These are phyloP conservation scores for Albophoma yamanashiensis DNA, from an alignment of 2,329 filamentous ascomycete genomes.

Conservation along the genomic window DNA sequence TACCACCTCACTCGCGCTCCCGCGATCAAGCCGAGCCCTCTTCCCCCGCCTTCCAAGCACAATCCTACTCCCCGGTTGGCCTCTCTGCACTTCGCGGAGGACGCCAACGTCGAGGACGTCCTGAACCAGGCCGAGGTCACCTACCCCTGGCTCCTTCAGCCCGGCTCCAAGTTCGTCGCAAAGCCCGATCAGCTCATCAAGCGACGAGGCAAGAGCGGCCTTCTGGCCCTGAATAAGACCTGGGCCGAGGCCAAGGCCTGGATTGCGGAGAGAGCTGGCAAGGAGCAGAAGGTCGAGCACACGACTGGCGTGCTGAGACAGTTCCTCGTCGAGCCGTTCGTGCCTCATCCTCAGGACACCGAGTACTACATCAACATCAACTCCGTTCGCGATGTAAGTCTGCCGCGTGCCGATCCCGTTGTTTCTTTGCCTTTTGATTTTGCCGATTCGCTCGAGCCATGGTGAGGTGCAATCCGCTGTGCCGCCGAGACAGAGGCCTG, in stretches of 20 bases:
- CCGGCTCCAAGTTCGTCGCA: constrained; percentile 86
- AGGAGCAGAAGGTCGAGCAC: constrained; percentile 87
- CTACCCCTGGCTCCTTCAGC: constrained; percentile 86
- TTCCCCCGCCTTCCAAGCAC: constrained; percentile 74
- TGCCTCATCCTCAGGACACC: constrained; percentile 87
- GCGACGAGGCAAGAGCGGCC: constrained; percentile 96
- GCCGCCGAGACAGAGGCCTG: not conserved
- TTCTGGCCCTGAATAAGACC: constrained; percentile 91
- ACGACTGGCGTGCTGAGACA: constrained; percentile 80
- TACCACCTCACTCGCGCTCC: constrained; percentile 98
- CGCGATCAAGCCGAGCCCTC: constrained; percentile 95
- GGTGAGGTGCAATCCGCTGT: not conserved
- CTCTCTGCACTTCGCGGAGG: constrained; percentile 85
- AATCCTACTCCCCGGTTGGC: constrained; percentile 87
- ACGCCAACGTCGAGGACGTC: constrained; percentile 69
- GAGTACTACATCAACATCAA: constrained; percentile 99
- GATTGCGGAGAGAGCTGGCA: constrained; percentile 86
- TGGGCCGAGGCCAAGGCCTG: constrained; percentile 91
- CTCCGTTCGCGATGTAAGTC: constrained; percentile 95
- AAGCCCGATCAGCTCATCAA: constrained; percentile 99
- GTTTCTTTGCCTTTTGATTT: constrained; percentile 7
- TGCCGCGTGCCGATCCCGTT: not conserved
- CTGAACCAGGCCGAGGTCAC: constrained; percentile 93
- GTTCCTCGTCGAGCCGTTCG: constrained; percentile 97
- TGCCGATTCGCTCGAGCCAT: constrained; percentile 3